phyloP scores from a whole-genome alignment of 495 filamentous ascomycete genomes.

The Penicillium waksmanii region DNA sequence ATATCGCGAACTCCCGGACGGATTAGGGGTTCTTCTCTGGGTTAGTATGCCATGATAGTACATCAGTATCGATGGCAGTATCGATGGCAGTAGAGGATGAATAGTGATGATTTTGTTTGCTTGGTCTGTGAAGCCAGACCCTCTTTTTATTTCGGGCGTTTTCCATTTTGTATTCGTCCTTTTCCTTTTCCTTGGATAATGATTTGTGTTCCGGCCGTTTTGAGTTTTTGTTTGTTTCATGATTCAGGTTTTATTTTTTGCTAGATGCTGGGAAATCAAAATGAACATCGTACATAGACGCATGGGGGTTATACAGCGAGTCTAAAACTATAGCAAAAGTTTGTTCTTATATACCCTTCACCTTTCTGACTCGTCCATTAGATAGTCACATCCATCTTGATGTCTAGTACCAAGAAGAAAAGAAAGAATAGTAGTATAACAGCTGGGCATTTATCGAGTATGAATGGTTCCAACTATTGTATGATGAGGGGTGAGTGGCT shows the following conservation, averaged over 20 bases:
- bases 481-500: too few species aligned
- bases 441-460: too few species aligned
- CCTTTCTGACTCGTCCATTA: too few species aligned
- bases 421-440: too few species aligned
- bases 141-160: too few species aligned
- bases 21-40: constrained; percentile 27
- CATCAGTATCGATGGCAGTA: too few species aligned
- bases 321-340: constrained; percentile 11
- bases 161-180: constrained; percentile 4
- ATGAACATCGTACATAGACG: constrained; percentile 23
- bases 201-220: constrained; percentile 12
- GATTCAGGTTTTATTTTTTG: neutral
- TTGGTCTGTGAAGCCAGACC: constrained; percentile 10
- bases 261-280: constrained; percentile 1
- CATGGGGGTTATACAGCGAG: constrained; percentile 25
- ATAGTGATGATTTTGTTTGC: constrained; percentile 6
- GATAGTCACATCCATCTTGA: too few species aligned
- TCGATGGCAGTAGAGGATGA: neutral
- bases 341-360: neutral
- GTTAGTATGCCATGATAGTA: neutral
- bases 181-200: constrained; percentile 10
- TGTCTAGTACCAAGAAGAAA: too few species aligned
- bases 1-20: constrained; percentile 83
- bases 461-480: too few species aligned
- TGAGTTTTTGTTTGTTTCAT: neutral